Evolutionary conservation across 73 alveolate genomes (phyloP), one percentile per base, ranked within the genome.

Genomic region (Paramecium bursaria): DNA sequence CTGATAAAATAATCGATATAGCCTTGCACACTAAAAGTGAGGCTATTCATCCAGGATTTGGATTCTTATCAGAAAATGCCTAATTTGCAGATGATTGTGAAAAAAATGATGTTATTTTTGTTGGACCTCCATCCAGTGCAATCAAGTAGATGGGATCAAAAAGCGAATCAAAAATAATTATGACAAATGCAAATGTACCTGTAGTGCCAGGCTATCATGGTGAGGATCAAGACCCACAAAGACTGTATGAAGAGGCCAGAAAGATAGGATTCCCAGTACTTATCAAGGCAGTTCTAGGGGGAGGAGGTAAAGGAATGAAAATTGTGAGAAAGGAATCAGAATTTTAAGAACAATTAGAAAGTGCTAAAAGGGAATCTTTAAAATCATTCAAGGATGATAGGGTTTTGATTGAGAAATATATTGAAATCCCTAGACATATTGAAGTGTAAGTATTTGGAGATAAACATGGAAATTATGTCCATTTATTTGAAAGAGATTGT

Each of bases 41-140:
- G 50, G 99, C 99, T 15, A 95, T 95, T 52, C 99, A 95, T 86
- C 99, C 99, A 1, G 99, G 99, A 52, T 95, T 94, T 74, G 99
- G 99, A 76, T 95, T 95, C 92, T 86, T 95, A 33, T 92, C 97
- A 3, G 99, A 95, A 61, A 95, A 94, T 73, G 94, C 98, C n/a
- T 86, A 92, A 27, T 95, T 95, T 75, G 97, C 96, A 5, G 93
- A 90, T 30, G 88, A 88, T 67, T 89, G 96, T 49, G 92, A 92
- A 74, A 75, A 90, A 46, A 79, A 90, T 19, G 85, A 86, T 14
- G 67, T 92, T 22, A 57, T 57, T 30, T 92, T 92, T 46, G 92
- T 92, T 30, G 97, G 97, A 3, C 97, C 97, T 3, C 91, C 95
- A 2, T 74, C 95, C 11, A 80, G 61, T 19, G 95, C 97, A 1